Evolutionary conservation across 345 rosid species (phyloP).

Genomic region (Salix viminalis): DNA sequence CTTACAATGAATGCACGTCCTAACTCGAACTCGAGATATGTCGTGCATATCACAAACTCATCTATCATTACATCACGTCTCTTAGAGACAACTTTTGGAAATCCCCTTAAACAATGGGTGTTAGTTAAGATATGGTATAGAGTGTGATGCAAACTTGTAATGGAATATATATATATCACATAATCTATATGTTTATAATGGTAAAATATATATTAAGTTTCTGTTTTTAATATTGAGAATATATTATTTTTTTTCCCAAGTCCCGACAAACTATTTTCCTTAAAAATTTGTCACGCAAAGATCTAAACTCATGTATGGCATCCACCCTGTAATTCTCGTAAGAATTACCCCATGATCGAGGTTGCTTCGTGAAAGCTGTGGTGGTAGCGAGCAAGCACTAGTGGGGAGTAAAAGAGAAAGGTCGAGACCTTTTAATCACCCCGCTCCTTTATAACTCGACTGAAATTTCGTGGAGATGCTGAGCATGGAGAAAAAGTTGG

Average conservation of each 20-base stretch:
- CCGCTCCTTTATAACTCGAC: neutral
- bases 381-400: constrained; percentile 6
- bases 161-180: neutral
- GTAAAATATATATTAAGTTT: neutral
- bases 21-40: rapidly evolving
- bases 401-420: neutral
- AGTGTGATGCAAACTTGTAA: neutral
- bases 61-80: too few species aligned
- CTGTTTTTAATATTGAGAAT: too few species aligned
- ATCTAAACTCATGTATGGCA: neutral
- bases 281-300: too few species aligned
- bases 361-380: neutral
- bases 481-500: neutral
- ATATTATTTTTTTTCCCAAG: too few species aligned
- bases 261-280: too few species aligned
- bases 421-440: neutral
- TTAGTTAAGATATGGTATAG: neutral
- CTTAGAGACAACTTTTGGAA: neutral
- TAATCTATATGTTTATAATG: too few species aligned
- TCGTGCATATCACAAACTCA: too few species aligned
- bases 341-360: neutral
- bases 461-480: constrained; percentile 19
- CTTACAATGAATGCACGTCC: too few species aligned
- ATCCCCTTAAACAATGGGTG: neutral
- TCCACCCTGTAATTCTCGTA: neutral